These are phyloP conservation scores for Rhazya stricta DNA, from an alignment of 257 asterid species.

Conservation along the genomic window DNA sequence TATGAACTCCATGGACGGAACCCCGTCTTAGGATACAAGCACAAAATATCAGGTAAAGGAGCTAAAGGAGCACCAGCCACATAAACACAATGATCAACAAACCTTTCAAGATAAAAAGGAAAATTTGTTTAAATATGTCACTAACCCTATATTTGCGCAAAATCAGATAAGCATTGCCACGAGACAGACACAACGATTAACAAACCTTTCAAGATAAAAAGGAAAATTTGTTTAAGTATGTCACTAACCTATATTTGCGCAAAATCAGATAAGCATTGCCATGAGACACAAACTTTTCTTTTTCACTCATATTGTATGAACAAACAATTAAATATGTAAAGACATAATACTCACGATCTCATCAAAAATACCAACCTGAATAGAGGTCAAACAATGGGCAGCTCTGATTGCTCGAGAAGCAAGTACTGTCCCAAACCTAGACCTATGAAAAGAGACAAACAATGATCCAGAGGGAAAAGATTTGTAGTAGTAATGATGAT, in stretches of 20 bases:
- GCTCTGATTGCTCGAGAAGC: conserved; percentile 94
- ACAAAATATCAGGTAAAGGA: no score
- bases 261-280: neutral
- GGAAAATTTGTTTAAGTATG: neutral
- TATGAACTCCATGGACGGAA: neutral
- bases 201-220: neutral
- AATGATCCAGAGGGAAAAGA: no score
- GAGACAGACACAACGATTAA: neutral
- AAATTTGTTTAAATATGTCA: neutral
- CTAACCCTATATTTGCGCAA: neutral
- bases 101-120: neutral
- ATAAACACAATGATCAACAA: neutral
- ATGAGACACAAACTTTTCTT: neutral
- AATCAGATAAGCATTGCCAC: neutral
- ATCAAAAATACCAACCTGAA: conserved; percentile 62
- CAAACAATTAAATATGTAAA: neutral
- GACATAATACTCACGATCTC: conserved; percentile 4
- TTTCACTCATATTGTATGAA: neutral
- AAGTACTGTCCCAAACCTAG: conserved; percentile 79
- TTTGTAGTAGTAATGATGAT: neutral
- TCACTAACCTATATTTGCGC: neutral
- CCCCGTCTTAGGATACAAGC: neutral
- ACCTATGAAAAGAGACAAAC: conserved; percentile 19
- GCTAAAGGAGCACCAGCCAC: neutral
- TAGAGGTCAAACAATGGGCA: conserved; percentile 97